phyloP scores from a whole-genome alignment of 495 filamentous ascomycete species.

The Aspergillus sclerotiicarbonarius region DNA sequence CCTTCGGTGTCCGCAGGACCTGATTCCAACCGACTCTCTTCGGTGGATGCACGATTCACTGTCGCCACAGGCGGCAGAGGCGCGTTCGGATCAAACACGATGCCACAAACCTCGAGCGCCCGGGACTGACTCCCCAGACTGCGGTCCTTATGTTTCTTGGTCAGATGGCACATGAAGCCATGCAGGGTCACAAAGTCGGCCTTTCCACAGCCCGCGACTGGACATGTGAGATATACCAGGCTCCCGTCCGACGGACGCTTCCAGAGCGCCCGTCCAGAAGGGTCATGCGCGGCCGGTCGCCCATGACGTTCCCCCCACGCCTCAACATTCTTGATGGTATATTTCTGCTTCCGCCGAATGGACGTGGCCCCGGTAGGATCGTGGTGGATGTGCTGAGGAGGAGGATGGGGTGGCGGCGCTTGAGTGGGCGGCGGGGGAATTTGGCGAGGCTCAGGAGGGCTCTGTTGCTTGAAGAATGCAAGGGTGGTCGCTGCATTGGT shows the following conservation, averaged over 20 bases:
- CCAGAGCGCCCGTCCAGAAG: slow-evolving; percentile 44
- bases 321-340: slow-evolving; percentile 52
- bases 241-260: slow-evolving; percentile 48
- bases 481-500: slow-evolving; percentile 51
- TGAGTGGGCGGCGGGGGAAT: slow-evolving; percentile 35
- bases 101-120: slow-evolving; percentile 46
- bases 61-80: slow-evolving; percentile 40
- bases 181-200: slow-evolving; percentile 48
- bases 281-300: slow-evolving; percentile 45
- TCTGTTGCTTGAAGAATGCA: slow-evolving; percentile 51
- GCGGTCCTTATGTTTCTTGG: slow-evolving; percentile 51
- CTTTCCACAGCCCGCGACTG: slow-evolving; percentile 43
- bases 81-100: slow-evolving; percentile 43
- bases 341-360: slow-evolving; percentile 49
- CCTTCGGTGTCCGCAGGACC: slow-evolving; percentile 32
- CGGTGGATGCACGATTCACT: slow-evolving; percentile 38
- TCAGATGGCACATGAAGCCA: slow-evolving; percentile 51
- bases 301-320: slow-evolving; percentile 51
- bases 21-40: slow-evolving; percentile 35
- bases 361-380: slow-evolving; percentile 30
- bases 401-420: slow-evolving; percentile 23
- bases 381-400: slow-evolving; percentile 30
- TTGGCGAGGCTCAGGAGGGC: slow-evolving; percentile 45
- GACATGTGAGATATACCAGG: slow-evolving; percentile 48
- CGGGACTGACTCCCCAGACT: slow-evolving; percentile 46